These are phyloP conservation scores for Knufia petricola DNA, from an alignment of 2,329 filamentous ascomycete species.

Conservation along the genomic window DNA sequence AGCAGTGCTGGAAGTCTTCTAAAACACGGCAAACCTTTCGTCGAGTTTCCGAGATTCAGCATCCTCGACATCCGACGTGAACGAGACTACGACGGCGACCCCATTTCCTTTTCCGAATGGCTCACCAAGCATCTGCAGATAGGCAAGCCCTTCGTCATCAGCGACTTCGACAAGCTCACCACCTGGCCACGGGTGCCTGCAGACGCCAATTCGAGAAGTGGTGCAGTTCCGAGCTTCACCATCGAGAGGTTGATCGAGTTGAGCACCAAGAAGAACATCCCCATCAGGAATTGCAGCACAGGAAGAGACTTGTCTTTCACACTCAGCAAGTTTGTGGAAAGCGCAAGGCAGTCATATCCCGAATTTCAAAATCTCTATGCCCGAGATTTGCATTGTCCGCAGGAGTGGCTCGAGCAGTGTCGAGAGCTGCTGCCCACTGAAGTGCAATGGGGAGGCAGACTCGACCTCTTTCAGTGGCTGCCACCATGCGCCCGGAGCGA, in stretches of 20 bases:
- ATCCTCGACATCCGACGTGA: slow-evolving; percentile 23
- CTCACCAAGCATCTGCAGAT: slow-evolving; percentile 25
- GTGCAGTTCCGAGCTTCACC: slow-evolving; percentile 22
- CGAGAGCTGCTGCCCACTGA: slow-evolving; percentile 26
- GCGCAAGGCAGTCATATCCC: slow-evolving; percentile 21
- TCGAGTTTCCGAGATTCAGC: slow-evolving; percentile 26
- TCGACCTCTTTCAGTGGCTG: slow-evolving; percentile 29
- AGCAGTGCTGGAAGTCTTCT: slow-evolving; percentile 23
- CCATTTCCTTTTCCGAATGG: slow-evolving; percentile 24
- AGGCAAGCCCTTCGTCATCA: slow-evolving; percentile 29
- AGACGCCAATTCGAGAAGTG: slow-evolving; percentile 9
- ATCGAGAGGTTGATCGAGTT: slow-evolving; percentile 27
- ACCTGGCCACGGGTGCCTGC: slow-evolving; percentile 22
- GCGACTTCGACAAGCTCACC: slow-evolving; percentile 27
- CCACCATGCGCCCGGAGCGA: slow-evolving; percentile 28
- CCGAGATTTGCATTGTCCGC: slow-evolving; percentile 28
- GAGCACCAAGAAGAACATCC: slow-evolving; percentile 29
- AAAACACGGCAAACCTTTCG: slow-evolving; percentile 24
- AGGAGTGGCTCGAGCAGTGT: slow-evolving; percentile 26
- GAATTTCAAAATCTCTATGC: slow-evolving; percentile 28
- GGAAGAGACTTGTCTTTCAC: slow-evolving; percentile 28
- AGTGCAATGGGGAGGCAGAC: slow-evolving; percentile 27
- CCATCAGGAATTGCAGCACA: slow-evolving; percentile 29
- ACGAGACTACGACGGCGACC: slow-evolving; percentile 18
- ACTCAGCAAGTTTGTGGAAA: slow-evolving; percentile 27